Evolutionary conservation across 306 rosid genomes (phyloP).

Genomic region (Rubus idaeus): DNA sequence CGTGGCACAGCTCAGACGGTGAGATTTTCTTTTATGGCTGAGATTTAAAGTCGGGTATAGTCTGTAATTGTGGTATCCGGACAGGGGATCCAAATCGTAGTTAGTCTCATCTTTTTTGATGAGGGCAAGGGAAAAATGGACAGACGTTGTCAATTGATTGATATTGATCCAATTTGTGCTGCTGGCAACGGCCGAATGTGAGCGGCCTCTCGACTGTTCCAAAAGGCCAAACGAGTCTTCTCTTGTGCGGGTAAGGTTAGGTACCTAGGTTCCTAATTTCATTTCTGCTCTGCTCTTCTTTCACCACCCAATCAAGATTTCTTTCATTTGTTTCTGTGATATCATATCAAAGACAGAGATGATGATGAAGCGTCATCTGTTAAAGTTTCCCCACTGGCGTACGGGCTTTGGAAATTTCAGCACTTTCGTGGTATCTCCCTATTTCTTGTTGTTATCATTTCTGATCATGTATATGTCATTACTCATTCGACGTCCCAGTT

Average conservation of each 20-base stretch:
- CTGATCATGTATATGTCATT: too few relatives aligned
- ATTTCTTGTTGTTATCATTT: neutral
- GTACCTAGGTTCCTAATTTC: too few relatives aligned
- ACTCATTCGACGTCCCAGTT: neutral
- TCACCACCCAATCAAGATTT: neutral
- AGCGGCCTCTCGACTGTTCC: neutral
- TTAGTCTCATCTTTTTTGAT: too few relatives aligned
- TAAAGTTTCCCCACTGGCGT: constrained; percentile 23
- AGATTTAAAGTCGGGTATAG: too few relatives aligned
- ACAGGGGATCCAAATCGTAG: too few relatives aligned
- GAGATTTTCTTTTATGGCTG: too few relatives aligned
- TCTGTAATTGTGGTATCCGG: too few relatives aligned
- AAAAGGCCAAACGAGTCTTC: neutral
- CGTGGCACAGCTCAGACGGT: too few relatives aligned
- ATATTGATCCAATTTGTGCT: too few relatives aligned
- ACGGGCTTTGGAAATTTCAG: constrained; percentile 27
- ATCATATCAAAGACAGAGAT: neutral
- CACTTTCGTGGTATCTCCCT: constrained; percentile 33
- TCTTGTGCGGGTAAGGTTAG: too few relatives aligned
- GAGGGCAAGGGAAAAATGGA: too few relatives aligned
- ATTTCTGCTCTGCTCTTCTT: neutral
- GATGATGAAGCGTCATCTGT: constrained; percentile 31
- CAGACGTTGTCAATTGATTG: too few relatives aligned
- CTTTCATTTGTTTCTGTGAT: neutral
- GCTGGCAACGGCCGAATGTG: neutral